Base-by-base conservation (phyloP, 1,284 basidiomycete genomes). In the Leccinum griseonigrum region DNA sequence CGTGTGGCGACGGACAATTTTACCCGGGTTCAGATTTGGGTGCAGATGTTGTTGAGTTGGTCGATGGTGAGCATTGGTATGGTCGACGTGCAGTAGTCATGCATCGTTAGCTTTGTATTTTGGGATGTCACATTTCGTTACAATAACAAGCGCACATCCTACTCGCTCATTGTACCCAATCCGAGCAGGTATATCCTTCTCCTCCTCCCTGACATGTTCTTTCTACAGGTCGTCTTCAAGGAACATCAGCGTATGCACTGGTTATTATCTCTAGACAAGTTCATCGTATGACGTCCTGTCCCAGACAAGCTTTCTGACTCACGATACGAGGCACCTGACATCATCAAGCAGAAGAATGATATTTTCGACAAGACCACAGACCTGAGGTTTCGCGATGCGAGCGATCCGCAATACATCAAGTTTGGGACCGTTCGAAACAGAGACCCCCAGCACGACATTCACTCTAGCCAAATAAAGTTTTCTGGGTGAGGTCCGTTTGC, bases 291-390 rank as follows among this genome's bases (percentile, higher is more conserved):
- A 50, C 48, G 48, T 28, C 26, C 26, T 50, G 13, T 51, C 48
- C 9, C 54, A 79, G 78, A 67, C 7, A 74, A 75, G 28, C 72
- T 78, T 68, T 57, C 62, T 9, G 64, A 71, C 59, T 68, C 74
- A 50, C 36, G 59, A 64, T 72, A 76, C 65, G 69, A 68, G 3
- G 32, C 64, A 3, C 62, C 69, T 0, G 77, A 74, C 5, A 34
- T 80, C 36, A 65, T 85, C 29, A 69, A 76, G 3, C 69, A 77
- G 31, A 83, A 85, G 58, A 66, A 70, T 0, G 69, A 73, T 0
- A 71, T 72, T 34, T 84, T 85, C 55, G 83, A 85, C 67, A 78
- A 76, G 57, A 77, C 74, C 0, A 79, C 81, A 2, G 84, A 84
- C 57, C 64, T 79, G 53, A 71, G 74, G 50, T 85, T 85, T 62